Evolutionary conservation across 805 yeast species (phyloP).

Genomic region (Grigorovia transvaalensis): DNA sequence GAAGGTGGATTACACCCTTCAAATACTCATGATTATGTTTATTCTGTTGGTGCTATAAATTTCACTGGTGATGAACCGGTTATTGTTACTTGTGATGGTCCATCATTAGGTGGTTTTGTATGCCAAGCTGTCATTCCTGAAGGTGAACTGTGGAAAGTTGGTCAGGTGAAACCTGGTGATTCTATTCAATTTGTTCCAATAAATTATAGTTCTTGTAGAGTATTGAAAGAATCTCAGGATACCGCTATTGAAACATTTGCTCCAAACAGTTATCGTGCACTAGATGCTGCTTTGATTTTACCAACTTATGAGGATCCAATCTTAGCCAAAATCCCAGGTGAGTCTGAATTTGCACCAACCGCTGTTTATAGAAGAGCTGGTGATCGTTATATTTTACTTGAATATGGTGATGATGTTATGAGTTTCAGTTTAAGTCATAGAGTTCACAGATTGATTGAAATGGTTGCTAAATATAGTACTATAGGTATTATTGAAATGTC

Average conservation of each 20-base stretch:
- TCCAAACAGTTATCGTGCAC: conserved; percentile 11
- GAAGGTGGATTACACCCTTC: conserved; percentile 98
- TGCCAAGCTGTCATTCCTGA: conserved; percentile 94
- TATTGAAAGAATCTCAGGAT: conserved; percentile 54
- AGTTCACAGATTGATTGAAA: conserved; percentile 68
- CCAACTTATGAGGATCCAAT: conserved; percentile 59
- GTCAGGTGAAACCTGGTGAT: conserved; percentile 96
- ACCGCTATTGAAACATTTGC: conserved; percentile 31
- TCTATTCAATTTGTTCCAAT: conserved; percentile 70
- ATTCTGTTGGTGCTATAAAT: conserved; percentile 91
- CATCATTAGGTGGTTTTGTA: conserved; percentile 94
- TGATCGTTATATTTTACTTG: conserved; percentile 83
- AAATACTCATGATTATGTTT: conserved; percentile 96
- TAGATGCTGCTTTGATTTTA: conserved; percentile 28
- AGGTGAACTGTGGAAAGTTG: conserved; percentile 97
- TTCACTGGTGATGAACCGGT: conserved; percentile 99
- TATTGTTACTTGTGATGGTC: conserved; percentile 93
- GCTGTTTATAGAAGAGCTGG: conserved; percentile 94
- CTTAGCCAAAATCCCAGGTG: conserved; percentile 40
- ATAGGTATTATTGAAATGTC: conserved; percentile 90
- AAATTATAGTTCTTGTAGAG: conserved; percentile 54
- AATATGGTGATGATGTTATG: conserved; percentile 83
- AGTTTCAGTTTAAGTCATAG: conserved; percentile 80
- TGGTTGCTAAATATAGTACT: conserved; percentile 55
- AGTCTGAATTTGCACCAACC: conserved; percentile 45